Base-by-base conservation (phyloP, 2,329 filamentous ascomycete species). In the Lasiodiplodia sp. region DNA sequence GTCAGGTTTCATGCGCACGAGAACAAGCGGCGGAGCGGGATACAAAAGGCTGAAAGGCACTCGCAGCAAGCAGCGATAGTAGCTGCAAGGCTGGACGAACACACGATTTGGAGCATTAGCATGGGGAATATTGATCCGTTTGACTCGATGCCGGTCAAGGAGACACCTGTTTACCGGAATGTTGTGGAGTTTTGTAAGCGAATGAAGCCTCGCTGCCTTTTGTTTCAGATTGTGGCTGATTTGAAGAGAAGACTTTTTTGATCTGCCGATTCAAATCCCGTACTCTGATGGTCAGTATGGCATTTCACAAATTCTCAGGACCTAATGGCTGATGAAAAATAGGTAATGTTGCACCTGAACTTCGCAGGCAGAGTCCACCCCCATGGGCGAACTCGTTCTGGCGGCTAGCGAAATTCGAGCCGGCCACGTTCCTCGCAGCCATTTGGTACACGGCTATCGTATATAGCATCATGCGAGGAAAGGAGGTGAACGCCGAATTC, bases 21-120 rank as follows among this genome's bases (percentile, higher is more conserved):
- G 52, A 55, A 55, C 14, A 55, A 55, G 52, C 52, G 49, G 23
- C 49, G 49, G 10, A 51, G 51, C 51, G 51, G 23, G 21, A 6
- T 12, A 28, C 16, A 28, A 18, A 8, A 28, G n/a, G 23, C 10
- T 12, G 51, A 28, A 18, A 34, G 31, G 31, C 31, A 34, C 5
- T 14, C 6, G 3, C 51, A 16, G 21, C 23, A 18, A 8, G 10
- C 21, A 28, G 23, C 5, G 6, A 5, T 0, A 16, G 12, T 28
- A 2, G 51, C 49, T 3, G 8, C 21, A 7, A 25, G 21, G 10
- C 2, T 28, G 10, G 11, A 28, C 3, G 12, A n/a, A 14, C 52
- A 31, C 4, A 34, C 52, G 1, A 55, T 55, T 1, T 28, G 14
- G 52, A 25, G 25, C 25, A 8, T 55, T 10, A 25, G 25, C 25